phyloP scores from a whole-genome alignment of 2,329 filamentous ascomycete genomes.

The Cercospora zeae-maydis region DNA sequence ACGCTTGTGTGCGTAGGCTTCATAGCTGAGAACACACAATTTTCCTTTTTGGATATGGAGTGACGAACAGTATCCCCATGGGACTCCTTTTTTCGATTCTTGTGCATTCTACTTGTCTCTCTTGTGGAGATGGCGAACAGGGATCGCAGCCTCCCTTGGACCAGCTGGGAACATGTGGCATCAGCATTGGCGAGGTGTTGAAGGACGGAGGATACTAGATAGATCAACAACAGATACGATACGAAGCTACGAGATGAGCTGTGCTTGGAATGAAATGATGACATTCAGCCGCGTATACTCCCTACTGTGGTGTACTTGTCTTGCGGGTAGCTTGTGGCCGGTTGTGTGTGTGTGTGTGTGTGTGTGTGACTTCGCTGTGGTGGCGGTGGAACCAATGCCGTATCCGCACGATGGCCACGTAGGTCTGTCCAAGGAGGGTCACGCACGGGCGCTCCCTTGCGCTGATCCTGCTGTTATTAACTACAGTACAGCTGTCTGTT shows the following conservation, averaged over 20 bases:
- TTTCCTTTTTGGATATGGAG: not conserved
- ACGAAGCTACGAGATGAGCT: conserved; percentile 11
- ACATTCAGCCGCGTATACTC: not conserved
- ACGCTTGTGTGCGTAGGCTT: not conserved
- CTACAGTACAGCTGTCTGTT: not conserved
- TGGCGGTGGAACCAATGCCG: not conserved
- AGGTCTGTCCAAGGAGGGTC: not conserved
- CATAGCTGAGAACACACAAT: not conserved
- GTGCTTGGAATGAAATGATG: conserved; percentile 13
- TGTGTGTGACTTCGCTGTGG: not conserved
- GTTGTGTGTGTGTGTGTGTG: too few species aligned
- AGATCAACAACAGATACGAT: conserved; percentile 10
- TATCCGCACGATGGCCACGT: not conserved
- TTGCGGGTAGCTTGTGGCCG: not conserved
- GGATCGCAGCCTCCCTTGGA: not conserved
- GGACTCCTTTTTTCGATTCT: conserved; percentile 11
- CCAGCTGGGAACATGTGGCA: not conserved
- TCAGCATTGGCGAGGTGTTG: conserved; percentile 9
- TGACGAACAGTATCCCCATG: conserved; percentile 7
- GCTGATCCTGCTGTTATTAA: not conserved
- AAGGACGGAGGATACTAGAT: conserved; percentile 3
- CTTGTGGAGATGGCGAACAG: not conserved
- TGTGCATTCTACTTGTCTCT: conserved; percentile 13
- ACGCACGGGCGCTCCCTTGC: not conserved
- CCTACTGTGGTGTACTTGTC: not conserved